Percentiles rank a stretch among this genome's conserved stretches.
These are phyloP conservation scores for Acorus calamus DNA, from an alignment of 106 monocot species.

Conservation along the genomic window DNA sequence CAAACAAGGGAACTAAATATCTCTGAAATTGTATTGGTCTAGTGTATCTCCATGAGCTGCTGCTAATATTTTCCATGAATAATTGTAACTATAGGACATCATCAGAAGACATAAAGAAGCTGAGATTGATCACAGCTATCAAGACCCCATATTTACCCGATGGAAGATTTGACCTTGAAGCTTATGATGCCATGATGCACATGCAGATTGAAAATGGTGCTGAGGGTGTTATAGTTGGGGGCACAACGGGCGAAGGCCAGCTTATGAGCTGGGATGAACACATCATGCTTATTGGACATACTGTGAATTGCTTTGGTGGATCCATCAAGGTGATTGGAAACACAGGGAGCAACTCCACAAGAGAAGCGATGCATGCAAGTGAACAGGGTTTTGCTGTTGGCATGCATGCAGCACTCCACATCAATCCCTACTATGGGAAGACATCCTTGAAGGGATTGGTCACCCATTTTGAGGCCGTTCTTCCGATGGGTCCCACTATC, in stretches of 20 bases:
- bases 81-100: slow-evolving; percentile 47
- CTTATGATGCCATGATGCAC: slow-evolving; percentile 62
- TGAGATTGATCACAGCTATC: slow-evolving; percentile 79
- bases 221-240: slow-evolving; percentile 91
- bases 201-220: slow-evolving; percentile 66
- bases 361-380: slow-evolving; percentile 79
- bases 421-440: slow-evolving; percentile 93
- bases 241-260: slow-evolving; percentile 93
- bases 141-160: slow-evolving; percentile 94
- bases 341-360: slow-evolving; percentile 89
- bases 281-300: slow-evolving; percentile 91
- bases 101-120: slow-evolving; percentile 60
- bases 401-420: slow-evolving; percentile 90
- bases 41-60: too few relatives aligned
- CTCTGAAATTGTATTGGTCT: not conserved
- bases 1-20: not conserved
- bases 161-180: slow-evolving; percentile 90
- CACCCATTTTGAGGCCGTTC: slow-evolving; percentile 61
- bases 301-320: slow-evolving; percentile 84
- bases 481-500: slow-evolving; percentile 86
- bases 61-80: not conserved
- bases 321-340: slow-evolving; percentile 84
- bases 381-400: slow-evolving; percentile 95
- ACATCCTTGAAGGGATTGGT: slow-evolving; percentile 69
- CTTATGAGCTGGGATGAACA: slow-evolving; percentile 99